Percentiles rank a stretch among this genome's conserved stretches.
Evolutionary conservation across 305 asterid species (phyloP).

Genomic region (Fraxinus angustifolia): DNA sequence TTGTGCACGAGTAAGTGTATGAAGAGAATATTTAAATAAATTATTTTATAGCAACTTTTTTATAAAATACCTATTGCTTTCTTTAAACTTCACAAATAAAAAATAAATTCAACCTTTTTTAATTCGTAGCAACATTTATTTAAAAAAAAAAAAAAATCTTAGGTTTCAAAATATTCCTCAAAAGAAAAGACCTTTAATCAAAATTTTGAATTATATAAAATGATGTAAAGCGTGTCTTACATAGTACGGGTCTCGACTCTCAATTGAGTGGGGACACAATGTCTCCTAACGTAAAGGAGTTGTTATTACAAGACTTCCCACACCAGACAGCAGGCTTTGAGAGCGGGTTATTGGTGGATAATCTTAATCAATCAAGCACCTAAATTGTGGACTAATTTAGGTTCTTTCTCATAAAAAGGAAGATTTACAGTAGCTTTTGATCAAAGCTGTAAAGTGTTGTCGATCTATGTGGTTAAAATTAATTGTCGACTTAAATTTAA

Average conservation of each 20-base stretch:
- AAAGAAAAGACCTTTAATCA: constrained; percentile 10
- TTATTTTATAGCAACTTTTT: not conserved
- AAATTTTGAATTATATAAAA: constrained; percentile 22
- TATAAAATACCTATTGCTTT: not conserved
- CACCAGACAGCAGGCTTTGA: constrained; percentile 20
- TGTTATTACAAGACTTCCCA: constrained; percentile 27
- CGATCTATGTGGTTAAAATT: too few species aligned
- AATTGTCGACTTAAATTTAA: too few species aligned
- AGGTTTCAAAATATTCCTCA: not conserved
- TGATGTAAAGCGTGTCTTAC: constrained; percentile 37
- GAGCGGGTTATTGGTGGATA: constrained; percentile 49
- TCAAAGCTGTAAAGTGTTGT: too few species aligned
- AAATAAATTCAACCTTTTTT: not conserved
- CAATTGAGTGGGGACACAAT: constrained; percentile 47
- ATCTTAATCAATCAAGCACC: constrained; percentile 22
- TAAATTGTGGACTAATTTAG: constrained; percentile 9
- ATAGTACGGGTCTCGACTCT: not conserved
- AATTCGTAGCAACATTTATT: not conserved
- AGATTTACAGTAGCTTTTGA: too few species aligned
- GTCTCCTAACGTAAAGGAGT: constrained; percentile 44
- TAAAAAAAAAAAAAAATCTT: too few species aligned
- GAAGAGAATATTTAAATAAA: not conserved
- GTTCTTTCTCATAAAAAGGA: constrained; percentile 17
- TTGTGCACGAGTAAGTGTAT: not conserved
- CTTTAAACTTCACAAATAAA: not conserved